These are phyloP conservation scores for Barnettozyma californica DNA, from an alignment of 805 yeast genomes.

Conservation along the genomic window DNA sequence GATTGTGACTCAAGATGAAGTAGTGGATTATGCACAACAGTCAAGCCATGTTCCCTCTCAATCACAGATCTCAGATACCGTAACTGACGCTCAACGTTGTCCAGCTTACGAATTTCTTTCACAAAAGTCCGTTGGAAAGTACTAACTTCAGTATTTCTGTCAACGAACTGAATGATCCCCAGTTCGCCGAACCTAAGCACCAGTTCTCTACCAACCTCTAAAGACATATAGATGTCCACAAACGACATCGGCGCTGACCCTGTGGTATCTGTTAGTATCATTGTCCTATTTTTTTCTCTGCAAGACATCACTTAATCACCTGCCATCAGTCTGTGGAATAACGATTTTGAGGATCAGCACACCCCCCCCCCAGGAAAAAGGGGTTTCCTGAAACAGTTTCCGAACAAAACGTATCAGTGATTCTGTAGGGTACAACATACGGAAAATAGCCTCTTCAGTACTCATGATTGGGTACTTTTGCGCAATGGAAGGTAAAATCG, in stretches of 20 bases:
- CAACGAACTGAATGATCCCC: constrained; percentile 84
- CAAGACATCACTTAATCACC: neutral
- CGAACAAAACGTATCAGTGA: neutral
- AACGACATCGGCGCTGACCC: constrained; percentile 97
- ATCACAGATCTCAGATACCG: constrained; percentile 49
- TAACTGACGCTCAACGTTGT: constrained; percentile 84
- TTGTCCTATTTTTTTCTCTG: too few relatives aligned
- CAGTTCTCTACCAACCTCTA: constrained; percentile 83
- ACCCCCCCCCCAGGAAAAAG: too few relatives aligned
- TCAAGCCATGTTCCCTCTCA: constrained; percentile 38
- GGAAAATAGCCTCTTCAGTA: neutral
- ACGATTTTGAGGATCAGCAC: neutral
- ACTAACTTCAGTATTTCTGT: constrained; percentile 72
- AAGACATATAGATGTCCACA: constrained; percentile 85
- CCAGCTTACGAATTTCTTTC: constrained; percentile 75
- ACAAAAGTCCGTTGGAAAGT: constrained; percentile 90
- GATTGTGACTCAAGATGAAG: constrained; percentile 23
- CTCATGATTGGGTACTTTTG: neutral
- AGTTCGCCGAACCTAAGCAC: constrained; percentile 83
- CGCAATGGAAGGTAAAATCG: neutral
- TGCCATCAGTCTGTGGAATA: neutral
- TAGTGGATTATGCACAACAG: constrained; percentile 29
- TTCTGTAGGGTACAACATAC: neutral
- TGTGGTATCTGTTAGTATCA: constrained; percentile 2
- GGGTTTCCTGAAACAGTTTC: neutral